phyloP scores from a whole-genome alignment of 495 filamentous ascomycete genomes.

The Neurospora africana region DNA sequence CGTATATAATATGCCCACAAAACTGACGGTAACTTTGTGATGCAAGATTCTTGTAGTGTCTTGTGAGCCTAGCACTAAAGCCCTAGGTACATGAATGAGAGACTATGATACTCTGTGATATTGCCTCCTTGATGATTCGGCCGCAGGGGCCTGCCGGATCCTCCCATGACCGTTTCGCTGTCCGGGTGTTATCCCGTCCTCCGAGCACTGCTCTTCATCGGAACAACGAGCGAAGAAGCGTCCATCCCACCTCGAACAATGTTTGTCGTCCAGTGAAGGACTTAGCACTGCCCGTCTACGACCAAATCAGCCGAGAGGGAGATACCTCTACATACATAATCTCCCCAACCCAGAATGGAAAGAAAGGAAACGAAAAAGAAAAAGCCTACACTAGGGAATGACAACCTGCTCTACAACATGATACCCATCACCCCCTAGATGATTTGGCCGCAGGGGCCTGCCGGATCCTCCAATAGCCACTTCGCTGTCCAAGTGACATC shows the following conservation, averaged over 20 bases:
- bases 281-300: not conserved
- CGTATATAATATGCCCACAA: not conserved
- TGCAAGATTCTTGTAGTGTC: not conserved
- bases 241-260: not conserved
- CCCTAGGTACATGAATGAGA: not conserved
- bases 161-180: not conserved
- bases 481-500: not conserved
- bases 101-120: not conserved
- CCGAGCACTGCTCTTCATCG: not conserved
- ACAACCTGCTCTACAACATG: not conserved
- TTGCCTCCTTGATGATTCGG: not conserved
- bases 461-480: not conserved
- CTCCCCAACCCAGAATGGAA: not conserved
- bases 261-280: not conserved
- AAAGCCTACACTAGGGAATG: not conserved
- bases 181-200: not conserved
- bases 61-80: not conserved
- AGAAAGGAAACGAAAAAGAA: not conserved
- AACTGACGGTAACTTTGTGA: not conserved
- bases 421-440: not conserved
- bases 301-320: not conserved
- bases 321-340: not conserved
- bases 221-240: not conserved
- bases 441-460: not conserved
- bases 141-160: not conserved